phyloP scores from a whole-genome alignment of 331 rosid species.

The Cydonia oblonga region DNA sequence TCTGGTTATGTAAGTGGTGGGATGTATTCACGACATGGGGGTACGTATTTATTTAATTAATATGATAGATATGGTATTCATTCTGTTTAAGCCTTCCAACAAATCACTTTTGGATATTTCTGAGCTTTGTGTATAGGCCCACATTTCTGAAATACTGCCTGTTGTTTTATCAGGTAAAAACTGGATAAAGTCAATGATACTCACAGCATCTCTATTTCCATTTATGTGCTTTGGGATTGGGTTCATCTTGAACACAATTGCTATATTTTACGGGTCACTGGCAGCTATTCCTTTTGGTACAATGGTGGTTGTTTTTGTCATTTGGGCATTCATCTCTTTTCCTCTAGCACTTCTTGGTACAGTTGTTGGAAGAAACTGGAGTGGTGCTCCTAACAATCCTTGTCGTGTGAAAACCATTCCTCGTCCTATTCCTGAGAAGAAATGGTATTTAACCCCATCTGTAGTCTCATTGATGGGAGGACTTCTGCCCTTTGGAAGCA shows the following conservation, averaged over 20 bases:
- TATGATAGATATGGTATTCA: not conserved
- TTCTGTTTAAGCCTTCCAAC: not conserved
- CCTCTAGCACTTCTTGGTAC: constrained; percentile 99
- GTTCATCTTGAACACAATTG: constrained; percentile 79
- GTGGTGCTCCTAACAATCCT: constrained; percentile 97
- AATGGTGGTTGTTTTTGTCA: constrained; percentile 92
- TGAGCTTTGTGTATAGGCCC: not conserved
- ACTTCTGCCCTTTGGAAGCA: constrained; percentile 97
- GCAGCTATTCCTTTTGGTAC: constrained; percentile 99
- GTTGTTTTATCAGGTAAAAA: constrained; percentile 54
- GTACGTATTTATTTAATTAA: constrained; percentile 29
- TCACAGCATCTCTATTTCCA: constrained; percentile 95
- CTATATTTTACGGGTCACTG: constrained; percentile 93
- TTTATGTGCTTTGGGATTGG: constrained; percentile 97
- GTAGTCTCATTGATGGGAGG: constrained; percentile 99
- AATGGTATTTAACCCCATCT: constrained; percentile 96
- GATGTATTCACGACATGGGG: constrained; percentile 96
- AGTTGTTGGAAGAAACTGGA: constrained; percentile 98
- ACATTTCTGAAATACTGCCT: not conserved
- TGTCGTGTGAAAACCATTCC: constrained; percentile 99
- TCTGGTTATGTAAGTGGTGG: constrained; percentile 99
- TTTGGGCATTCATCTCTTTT: constrained; percentile 97
- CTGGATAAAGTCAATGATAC: constrained; percentile 98
- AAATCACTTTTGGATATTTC: not conserved
- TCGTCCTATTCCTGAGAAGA: constrained; percentile 99